These are phyloP conservation scores for Ceratocystis alfenasii DNA, from an alignment of 2,329 filamentous ascomycete species.

Conservation along the genomic window DNA sequence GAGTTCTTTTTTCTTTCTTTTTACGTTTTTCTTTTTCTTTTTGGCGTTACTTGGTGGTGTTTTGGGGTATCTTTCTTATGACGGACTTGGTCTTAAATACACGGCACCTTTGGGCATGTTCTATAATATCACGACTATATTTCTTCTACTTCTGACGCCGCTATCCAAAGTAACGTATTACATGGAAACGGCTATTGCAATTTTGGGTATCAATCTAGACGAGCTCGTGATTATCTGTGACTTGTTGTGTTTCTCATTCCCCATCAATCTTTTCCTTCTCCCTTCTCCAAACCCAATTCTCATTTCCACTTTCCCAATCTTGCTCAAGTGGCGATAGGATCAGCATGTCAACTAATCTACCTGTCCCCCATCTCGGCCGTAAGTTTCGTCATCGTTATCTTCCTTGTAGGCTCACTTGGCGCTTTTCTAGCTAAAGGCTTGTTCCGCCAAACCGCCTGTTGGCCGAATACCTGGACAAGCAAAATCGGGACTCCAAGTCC, in stretches of 20 bases:
- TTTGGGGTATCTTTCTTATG: constrained; percentile 4
- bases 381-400: not conserved
- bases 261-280: not conserved
- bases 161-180: too few species aligned
- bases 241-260: not conserved
- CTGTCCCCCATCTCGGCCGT: not conserved
- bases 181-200: not conserved
- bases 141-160: not conserved
- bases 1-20: not conserved
- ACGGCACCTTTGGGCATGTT: not conserved
- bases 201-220: too few species aligned
- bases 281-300: not conserved
- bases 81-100: not conserved
- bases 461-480: too few species aligned
- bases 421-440: not conserved
- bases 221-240: not conserved
- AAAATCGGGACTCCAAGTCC: too few species aligned
- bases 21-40: constrained; percentile 10
- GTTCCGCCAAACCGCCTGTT: not conserved
- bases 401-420: not conserved
- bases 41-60: constrained; percentile 1
- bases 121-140: not conserved
- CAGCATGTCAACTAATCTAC: not conserved
- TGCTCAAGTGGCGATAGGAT: not conserved
- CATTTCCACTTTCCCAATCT: not conserved